A percentile compares a stretch with the other conserved stretches of the same genome.
phyloP scores from a whole-genome alignment of 1,284 basidiomycete genomes.

The Ganoderma leucocontextum region DNA sequence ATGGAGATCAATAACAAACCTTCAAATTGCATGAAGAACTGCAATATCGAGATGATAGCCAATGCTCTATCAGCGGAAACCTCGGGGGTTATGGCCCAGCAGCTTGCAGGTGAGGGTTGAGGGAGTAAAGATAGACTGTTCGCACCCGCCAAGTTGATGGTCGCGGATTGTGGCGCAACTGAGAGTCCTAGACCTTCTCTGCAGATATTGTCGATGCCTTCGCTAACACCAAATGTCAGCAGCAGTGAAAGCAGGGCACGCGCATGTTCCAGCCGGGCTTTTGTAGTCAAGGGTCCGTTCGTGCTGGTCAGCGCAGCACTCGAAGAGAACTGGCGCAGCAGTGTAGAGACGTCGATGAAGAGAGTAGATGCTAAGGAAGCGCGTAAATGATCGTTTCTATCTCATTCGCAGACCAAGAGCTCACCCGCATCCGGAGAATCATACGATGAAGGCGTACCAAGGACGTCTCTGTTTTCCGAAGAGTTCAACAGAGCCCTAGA shows the following conservation, averaged over 20 bases:
- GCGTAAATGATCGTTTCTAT: not conserved
- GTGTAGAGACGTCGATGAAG: conserved; percentile 40
- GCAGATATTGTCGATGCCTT: conserved; percentile 74
- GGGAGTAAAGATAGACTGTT: conserved; percentile 55
- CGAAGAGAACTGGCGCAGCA: conserved; percentile 34
- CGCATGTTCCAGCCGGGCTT: conserved; percentile 32
- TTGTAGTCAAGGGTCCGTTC: conserved; percentile 7
- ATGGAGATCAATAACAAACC: conserved; percentile 50
- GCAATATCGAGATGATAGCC: conserved; percentile 71
- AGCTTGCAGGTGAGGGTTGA: conserved; percentile 46
- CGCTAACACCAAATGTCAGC: conserved; percentile 53
- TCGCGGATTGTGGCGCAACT: conserved; percentile 40
- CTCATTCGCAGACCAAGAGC: not conserved
- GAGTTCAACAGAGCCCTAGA: conserved; percentile 16
- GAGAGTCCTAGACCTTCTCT: conserved; percentile 56
- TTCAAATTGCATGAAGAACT: conserved; percentile 76
- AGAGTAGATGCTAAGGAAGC: conserved; percentile 39
- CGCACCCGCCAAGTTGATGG: conserved; percentile 55
- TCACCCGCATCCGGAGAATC: conserved; percentile 22
- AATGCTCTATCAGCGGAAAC: conserved; percentile 76
- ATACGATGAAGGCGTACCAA: conserved; percentile 1
- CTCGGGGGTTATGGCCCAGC: conserved; percentile 77
- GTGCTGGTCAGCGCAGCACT: conserved; percentile 18
- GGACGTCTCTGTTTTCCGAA: conserved; percentile 3
- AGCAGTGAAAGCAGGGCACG: conserved; percentile 48